Conservation (phyloP, 805 yeast species). For the Teunomyces gatunensis region DNA sequence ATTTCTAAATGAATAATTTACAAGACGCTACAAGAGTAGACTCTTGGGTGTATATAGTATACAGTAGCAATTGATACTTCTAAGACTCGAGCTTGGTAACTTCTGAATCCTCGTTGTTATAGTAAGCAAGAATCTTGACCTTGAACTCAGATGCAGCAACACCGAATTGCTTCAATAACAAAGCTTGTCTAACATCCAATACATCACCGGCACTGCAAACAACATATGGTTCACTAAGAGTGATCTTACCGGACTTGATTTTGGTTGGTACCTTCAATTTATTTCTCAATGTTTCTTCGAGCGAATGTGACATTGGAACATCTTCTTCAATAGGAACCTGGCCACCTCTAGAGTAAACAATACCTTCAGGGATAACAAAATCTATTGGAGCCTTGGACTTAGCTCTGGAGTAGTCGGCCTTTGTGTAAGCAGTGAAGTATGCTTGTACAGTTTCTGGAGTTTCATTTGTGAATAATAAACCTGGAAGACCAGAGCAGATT, state of each 20-base stretch:
- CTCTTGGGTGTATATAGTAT: slow-evolving; percentile 1
- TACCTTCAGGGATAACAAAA: slow-evolving; percentile 85
- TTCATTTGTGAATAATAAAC: slow-evolving; percentile 87
- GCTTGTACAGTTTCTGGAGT: slow-evolving; percentile 81
- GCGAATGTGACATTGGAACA: slow-evolving; percentile 93
- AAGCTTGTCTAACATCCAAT: slow-evolving; percentile 86
- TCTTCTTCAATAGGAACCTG: slow-evolving; percentile 87
- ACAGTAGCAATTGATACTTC: slow-evolving; percentile 1
- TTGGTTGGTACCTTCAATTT: slow-evolving; percentile 88
- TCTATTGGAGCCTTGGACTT: slow-evolving; percentile 80
- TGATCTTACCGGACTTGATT: slow-evolving; percentile 84
- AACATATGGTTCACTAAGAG: slow-evolving; percentile 67
- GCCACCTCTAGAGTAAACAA: slow-evolving; percentile 94
- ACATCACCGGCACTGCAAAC: slow-evolving; percentile 80
- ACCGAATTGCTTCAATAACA: slow-evolving; percentile 92
- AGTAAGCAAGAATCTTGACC: slow-evolving; percentile 75
- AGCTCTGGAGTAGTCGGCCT: slow-evolving; percentile 85
- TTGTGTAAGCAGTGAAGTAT: slow-evolving; percentile 78
- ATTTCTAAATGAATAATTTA: neutral
- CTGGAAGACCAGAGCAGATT: slow-evolving; percentile 73
- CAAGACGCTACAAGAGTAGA: slow-evolving; percentile 2
- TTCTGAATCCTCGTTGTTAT: slow-evolving; percentile 55
- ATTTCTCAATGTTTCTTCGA: slow-evolving; percentile 89
- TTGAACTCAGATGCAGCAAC: slow-evolving; percentile 90
- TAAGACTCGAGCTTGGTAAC: slow-evolving; percentile 20